A percentile compares a stretch with the other conserved stretches of the same genome.
Evolutionary conservation across 257 asterid species (phyloP).

Genomic region (Solanum pinnatisectum): DNA sequence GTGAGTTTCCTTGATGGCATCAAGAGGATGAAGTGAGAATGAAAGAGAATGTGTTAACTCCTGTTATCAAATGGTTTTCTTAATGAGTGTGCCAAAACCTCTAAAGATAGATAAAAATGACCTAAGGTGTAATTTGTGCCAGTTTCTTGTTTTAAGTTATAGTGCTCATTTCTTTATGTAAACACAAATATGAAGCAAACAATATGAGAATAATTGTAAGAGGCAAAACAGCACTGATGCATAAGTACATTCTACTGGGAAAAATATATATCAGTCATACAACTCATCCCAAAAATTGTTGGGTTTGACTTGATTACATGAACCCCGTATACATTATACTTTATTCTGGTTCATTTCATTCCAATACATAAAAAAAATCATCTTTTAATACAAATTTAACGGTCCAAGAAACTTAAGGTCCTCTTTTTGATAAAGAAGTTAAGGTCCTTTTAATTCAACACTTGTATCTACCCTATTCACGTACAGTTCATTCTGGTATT

Average conservation of each 20-base stretch:
- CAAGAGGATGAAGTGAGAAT: neutral
- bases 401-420: neutral
- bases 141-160: neutral
- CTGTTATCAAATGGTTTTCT: neutral
- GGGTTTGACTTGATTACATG: neutral
- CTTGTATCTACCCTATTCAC: neutral
- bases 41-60: neutral
- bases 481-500: neutral
- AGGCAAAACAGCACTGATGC: neutral
- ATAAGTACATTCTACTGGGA: neutral
- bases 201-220: neutral
- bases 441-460: neutral
- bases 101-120: neutral
- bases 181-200: neutral
- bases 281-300: neutral
- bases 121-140: neutral
- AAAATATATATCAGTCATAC: neutral
- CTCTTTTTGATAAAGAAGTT: neutral
- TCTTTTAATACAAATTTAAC: neutral
- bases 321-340: neutral
- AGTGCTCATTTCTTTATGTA: neutral
- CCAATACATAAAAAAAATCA: neutral
- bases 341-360: neutral
- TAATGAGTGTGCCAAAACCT: neutral
- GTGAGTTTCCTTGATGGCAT: neutral